phyloP scores from a whole-genome alignment of 768 basidiomycete genomes.

The Pisolithus albus region DNA sequence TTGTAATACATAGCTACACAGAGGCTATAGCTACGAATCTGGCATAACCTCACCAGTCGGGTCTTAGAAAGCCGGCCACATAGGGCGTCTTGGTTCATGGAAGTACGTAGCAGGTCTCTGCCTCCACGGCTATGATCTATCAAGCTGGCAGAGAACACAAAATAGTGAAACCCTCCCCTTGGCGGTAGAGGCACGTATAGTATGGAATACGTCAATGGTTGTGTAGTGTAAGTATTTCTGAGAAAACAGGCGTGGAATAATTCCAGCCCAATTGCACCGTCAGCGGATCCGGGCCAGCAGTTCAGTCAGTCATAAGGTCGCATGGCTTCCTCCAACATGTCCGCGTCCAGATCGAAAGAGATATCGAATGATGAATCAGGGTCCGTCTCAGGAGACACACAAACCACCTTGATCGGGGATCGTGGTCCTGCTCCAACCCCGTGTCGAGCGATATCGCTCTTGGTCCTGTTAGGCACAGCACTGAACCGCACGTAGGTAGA shows the following conservation, averaged over 20 bases:
- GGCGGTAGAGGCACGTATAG: not conserved
- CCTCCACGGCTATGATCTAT: no score
- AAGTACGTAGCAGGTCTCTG: no score
- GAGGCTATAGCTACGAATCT: no score
- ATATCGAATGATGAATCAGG: constrained; percentile 28
- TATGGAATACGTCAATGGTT: not conserved
- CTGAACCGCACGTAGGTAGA: not conserved
- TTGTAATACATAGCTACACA: no score
- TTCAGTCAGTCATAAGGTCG: constrained; percentile 21
- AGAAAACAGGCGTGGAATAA: no score
- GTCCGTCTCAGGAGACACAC: constrained; percentile 6
- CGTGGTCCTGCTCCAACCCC: not conserved
- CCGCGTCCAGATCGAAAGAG: constrained; percentile 25
- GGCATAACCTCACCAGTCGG: no score
- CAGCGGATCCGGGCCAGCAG: not conserved
- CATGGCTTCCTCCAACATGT: constrained; percentile 27
- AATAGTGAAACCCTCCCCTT: not conserved
- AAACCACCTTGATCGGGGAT: not conserved
- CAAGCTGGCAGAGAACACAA: no score
- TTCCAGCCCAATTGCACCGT: no score
- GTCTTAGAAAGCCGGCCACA: no score
- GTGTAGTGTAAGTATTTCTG: not conserved
- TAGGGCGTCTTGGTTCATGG: no score
- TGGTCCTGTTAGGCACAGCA: not conserved
- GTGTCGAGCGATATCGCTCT: not conserved